Percentiles rank a stretch among this genome's conserved stretches.
Conservation (phyloP, 2,329 filamentous ascomycete genomes). For the Thielaviopsis cerberus region DNA sequence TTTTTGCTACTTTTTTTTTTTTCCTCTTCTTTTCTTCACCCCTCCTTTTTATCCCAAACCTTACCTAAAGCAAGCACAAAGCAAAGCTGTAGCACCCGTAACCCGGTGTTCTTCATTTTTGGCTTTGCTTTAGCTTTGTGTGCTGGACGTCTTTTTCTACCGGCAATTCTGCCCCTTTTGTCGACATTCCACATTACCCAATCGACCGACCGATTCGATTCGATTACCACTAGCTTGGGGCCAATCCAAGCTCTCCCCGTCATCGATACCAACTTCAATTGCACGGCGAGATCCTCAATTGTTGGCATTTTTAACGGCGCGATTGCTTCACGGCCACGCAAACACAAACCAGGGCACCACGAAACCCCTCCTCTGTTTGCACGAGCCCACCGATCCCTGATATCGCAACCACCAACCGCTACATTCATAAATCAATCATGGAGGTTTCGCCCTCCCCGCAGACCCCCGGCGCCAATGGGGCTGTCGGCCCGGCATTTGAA, state of each 20-base stretch:
- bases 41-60: neutral
- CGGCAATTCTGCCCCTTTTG: neutral
- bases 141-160: neutral
- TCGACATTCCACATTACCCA: neutral
- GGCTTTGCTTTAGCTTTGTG: neutral
- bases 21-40: neutral
- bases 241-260: neutral
- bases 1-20: conserved; percentile 4
- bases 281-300: neutral
- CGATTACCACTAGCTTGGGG: neutral
- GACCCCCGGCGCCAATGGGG: conserved; percentile 28
- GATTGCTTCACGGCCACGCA: neutral
- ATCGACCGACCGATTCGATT: neutral
- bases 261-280: neutral
- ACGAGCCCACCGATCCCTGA: neutral
- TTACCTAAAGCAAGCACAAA: neutral
- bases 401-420: neutral
- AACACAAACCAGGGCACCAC: neutral
- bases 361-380: neutral
- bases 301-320: neutral
- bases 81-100: neutral
- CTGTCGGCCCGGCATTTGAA: conserved; percentile 27
- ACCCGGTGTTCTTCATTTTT: neutral
- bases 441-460: conserved; percentile 30
- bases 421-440: conserved; percentile 23